These are phyloP conservation scores for Nannizzia gypsea DNA, from an alignment of 2,329 filamentous ascomycete genomes.

Conservation along the genomic window DNA sequence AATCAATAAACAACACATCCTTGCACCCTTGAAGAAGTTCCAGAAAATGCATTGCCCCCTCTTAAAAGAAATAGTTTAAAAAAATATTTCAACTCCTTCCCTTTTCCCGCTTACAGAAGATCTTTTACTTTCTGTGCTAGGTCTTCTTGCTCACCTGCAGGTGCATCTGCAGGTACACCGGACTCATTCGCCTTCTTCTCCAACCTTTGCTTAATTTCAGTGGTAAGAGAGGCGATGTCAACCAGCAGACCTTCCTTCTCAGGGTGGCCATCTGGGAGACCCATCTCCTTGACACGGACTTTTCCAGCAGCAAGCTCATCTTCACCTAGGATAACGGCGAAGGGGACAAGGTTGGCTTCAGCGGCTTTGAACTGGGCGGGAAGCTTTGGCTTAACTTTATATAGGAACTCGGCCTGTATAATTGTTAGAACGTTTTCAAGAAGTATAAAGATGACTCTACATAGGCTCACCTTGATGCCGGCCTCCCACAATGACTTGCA, in stretches of 20 bases:
- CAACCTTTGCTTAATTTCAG: constrained; percentile 14
- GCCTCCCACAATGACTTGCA: constrained; percentile 69
- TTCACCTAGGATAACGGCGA: constrained; percentile 80
- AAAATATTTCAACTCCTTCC: background rate
- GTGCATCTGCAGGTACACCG: background rate
- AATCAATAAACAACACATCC: background rate
- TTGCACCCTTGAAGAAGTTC: background rate
- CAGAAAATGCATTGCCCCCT: background rate
- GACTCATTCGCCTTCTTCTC: background rate
- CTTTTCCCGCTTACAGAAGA: background rate
- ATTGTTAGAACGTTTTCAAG: constrained; percentile 12
- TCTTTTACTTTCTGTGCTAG: constrained; percentile 6
- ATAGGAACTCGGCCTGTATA: constrained; percentile 62
- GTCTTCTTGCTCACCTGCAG: background rate
- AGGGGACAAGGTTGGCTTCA: constrained; percentile 65
- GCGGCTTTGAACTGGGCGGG: constrained; percentile 85
- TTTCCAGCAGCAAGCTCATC: constrained; percentile 75
- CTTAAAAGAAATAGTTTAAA: background rate
- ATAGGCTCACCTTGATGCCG: constrained; percentile 58
- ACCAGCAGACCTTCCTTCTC: constrained; percentile 82
- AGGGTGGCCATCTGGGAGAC: constrained; percentile 66
- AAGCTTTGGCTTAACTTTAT: constrained; percentile 84
- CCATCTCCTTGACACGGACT: constrained; percentile 78
- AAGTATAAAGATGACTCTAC: background rate
- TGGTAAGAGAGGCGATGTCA: constrained; percentile 35